Base-by-base conservation (phyloP, 352 stramenopile genomes). In the Elongisporangium prolatum region DNA sequence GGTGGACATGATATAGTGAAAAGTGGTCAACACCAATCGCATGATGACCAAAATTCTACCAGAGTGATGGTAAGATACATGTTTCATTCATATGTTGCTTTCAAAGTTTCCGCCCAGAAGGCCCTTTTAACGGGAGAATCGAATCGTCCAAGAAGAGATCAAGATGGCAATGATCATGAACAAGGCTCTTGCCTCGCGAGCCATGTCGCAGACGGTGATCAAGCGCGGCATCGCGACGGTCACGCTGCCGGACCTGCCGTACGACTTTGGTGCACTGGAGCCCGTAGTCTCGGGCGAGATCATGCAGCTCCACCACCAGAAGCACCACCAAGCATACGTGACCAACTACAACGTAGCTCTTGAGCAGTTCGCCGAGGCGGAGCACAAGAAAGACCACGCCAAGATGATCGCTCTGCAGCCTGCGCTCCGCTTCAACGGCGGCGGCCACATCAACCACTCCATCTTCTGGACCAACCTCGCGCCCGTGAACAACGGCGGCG, bases 391-490 rank as follows among this genome's bases (percentile, higher is more conserved):
- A 22, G 91, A 99, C 77, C 80, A 98, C 62, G 88, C 84, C 52
- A 89, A 85, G 59, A 86, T 98, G 59, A 95, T 98, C 65, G 82
- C 75, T 48, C 72, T 98, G 21, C 88, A 98, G 63, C 77, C 75
- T 14, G 95, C 94, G 38, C 79, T 99, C 51, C 97, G 98, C 67
- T 99, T 99, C 76, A 99, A 99, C 77, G 97, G 96, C 18, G 97
- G 97, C 14, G 97, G 97, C 58, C 97, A 99, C 74, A 73, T 99
- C 22, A 99, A 99, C 75, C 97, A 99, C 77, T 97, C 93, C 56
- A 94, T 99, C 63, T 99, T 99, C 77, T 99, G 97, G 97, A 97
- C 98, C 64, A 99, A 98, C 77, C 71, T 98, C 49, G 82, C 88
- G 22, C 88, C 89, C 3, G 67, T 70, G n/a, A 77, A 59, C 47